Conservation (phyloP, 176 grass and related monocot genomes). For the Chloris gayana region DNA sequence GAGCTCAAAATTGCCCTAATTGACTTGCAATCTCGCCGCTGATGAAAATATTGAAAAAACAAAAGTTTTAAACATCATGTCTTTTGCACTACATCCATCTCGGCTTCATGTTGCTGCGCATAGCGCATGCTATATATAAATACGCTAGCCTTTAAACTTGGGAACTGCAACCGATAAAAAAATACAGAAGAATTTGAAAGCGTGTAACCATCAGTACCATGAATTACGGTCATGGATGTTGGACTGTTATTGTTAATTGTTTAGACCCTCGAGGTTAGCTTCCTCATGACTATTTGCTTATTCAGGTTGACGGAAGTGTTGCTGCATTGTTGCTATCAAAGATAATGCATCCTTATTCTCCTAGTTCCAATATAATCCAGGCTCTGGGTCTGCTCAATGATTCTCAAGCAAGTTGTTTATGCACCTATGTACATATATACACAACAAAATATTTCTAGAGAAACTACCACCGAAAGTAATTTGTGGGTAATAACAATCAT, state of each 20-base stretch:
- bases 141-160: too few species aligned
- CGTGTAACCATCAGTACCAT: neutral
- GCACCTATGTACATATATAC: neutral
- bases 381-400: neutral
- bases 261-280: neutral
- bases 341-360: slow-evolving; percentile 22
- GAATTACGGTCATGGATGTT: slow-evolving; percentile 13
- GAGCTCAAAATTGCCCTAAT: neutral
- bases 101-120: neutral
- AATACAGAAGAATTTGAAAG: neutral
- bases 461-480: slow-evolving; percentile 4
- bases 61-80: neutral
- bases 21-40: neutral
- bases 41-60: neutral
- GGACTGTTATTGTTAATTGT: slow-evolving; percentile 25
- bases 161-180: too few species aligned
- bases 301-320: neutral
- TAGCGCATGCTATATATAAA: too few species aligned
- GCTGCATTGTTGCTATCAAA: slow-evolving; percentile 16
- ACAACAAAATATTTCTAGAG: neutral
- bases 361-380: neutral
- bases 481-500: neutral
- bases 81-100: too few species aligned
- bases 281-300: neutral
- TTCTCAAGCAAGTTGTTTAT: neutral